Base-by-base conservation (phyloP, 352 stramenopile species). In the Phytophthora sojae region DNA sequence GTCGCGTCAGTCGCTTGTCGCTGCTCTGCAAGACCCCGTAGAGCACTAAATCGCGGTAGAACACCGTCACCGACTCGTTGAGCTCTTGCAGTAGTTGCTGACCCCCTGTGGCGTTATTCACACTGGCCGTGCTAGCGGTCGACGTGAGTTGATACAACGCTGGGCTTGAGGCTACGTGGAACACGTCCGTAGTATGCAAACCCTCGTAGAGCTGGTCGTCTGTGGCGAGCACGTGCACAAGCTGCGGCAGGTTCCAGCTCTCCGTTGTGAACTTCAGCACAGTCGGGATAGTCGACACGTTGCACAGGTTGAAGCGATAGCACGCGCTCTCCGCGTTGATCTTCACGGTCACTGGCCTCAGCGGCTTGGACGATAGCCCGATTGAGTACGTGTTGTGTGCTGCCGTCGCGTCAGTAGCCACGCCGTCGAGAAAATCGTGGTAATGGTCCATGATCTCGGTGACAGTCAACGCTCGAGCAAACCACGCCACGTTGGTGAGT, bases 221-320 rank as follows among this genome's bases (percentile, higher is more conserved):
- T 0, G 79, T 90, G 0, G 73, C 85, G 2, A 93, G 12, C 8
- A 89, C 75, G 17, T 82, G 77, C 12, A 93, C 64, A 11, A 77
- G 58, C 23, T 77, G 64, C 0, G 71, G 71, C 2, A 76, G 25
- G 12, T 61, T 68, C 82, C 82, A 93, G 25, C 82, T 70, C 39
- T 91, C 80, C 0, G 77, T 67, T 6, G 65, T 69, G 32, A 93
- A 86, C 2, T 61, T 29, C 0, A 95, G 11, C 0, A 72, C 62
- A 0, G 77, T 73, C 11, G 85, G 88, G 1, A 82, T 63, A 4
- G 64, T 68, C 0, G 83, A 87, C 6, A 86, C 71, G 66, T 95
- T 93, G 65, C 88, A 95, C 6, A 92, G 55, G 25, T 85, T 81
- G 55, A 92, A 95, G n/a, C 85, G 73, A 32, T 93, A 93, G 61